These are phyloP conservation scores for Cyclospora cayetanensis DNA, from an alignment of 169 alveolate genomes.

Conservation along the genomic window DNA sequence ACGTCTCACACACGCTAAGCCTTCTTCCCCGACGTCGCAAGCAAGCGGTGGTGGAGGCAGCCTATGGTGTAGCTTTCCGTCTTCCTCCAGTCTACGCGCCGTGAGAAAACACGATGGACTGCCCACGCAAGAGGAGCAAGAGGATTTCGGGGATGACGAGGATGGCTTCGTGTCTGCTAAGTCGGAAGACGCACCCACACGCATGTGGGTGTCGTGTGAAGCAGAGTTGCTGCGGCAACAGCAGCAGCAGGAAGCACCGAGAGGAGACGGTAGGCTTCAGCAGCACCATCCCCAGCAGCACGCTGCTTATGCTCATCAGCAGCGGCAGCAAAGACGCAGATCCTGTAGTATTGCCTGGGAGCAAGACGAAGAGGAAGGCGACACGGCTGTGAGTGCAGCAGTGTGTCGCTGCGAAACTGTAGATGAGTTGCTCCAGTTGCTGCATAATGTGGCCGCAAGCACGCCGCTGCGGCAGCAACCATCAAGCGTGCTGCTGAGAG, in stretches of 20 bases:
- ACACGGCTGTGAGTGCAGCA: not conserved
- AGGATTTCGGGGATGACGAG: not conserved
- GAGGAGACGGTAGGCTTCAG: no score
- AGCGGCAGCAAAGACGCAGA: not conserved
- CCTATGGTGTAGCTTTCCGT: no score
- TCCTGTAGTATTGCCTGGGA: not conserved
- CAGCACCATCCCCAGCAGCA: not conserved
- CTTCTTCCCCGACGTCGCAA: no score
- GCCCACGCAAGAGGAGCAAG: not conserved
- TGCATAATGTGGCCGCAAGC: constrained; percentile 12
- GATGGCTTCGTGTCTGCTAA: not conserved
- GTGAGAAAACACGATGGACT: no score
- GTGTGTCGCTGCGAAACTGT: not conserved
- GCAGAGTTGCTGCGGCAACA: not conserved
- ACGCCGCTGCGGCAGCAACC: constrained; percentile 52
- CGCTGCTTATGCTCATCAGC: not conserved
- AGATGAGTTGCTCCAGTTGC: constrained; percentile 17
- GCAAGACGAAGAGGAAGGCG: not conserved
- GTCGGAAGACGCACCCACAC: not conserved
- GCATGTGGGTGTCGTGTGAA: not conserved
- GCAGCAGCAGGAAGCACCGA: constrained; percentile 34
- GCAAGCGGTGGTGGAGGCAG: no score
- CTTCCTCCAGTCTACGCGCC: no score
- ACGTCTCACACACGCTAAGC: no score
- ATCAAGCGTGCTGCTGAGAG: constrained; percentile 1